Evolutionary conservation across 1,284 basidiomycete genomes (phyloP).

Genomic region (Cystobasidiaceae sp.): DNA sequence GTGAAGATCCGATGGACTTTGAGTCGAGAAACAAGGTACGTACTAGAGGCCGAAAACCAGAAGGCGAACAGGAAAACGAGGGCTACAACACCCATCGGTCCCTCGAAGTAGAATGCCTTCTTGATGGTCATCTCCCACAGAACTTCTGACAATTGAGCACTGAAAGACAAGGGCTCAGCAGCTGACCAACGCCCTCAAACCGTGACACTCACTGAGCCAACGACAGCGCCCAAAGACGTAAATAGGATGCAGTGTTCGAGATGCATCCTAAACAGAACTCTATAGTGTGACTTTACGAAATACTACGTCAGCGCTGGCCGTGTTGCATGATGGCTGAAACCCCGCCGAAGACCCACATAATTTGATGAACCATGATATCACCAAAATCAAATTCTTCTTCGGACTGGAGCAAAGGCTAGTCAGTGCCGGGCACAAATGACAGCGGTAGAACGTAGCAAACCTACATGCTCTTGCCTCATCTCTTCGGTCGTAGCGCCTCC

Average conservation of each 20-base stretch:
- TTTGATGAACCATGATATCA: slow-evolving; percentile 91
- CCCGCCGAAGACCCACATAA: too few relatives aligned
- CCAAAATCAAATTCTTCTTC: slow-evolving; percentile 74
- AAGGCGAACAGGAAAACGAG: slow-evolving; percentile 63
- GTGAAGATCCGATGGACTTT: too few relatives aligned
- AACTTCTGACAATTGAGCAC: slow-evolving; percentile 94
- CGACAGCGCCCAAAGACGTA: slow-evolving; percentile 97
- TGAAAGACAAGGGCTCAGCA: too few relatives aligned
- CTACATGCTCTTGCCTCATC: slow-evolving; percentile 36
- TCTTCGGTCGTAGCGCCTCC: slow-evolving; percentile 15
- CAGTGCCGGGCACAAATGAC: neutral
- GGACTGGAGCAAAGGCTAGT: slow-evolving; percentile 42
- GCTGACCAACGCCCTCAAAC: too few relatives aligned
- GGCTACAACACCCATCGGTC: slow-evolving; percentile 56
- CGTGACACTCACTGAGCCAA: too few relatives aligned
- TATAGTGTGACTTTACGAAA: slow-evolving; percentile 75
- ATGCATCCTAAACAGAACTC: slow-evolving; percentile 98
- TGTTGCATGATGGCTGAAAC: too few relatives aligned
- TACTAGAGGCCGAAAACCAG: slow-evolving; percentile 78
- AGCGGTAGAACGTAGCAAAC: neutral
- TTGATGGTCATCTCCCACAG: slow-evolving; percentile 48
- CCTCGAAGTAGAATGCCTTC: slow-evolving; percentile 39
- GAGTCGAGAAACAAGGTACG: too few relatives aligned
- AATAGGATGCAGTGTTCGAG: slow-evolving; percentile 98
- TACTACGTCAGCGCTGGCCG: too few relatives aligned